phyloP scores from a whole-genome alignment of 371 early-diverging fungal genomes.

The Haplosporangium sp. region DNA sequence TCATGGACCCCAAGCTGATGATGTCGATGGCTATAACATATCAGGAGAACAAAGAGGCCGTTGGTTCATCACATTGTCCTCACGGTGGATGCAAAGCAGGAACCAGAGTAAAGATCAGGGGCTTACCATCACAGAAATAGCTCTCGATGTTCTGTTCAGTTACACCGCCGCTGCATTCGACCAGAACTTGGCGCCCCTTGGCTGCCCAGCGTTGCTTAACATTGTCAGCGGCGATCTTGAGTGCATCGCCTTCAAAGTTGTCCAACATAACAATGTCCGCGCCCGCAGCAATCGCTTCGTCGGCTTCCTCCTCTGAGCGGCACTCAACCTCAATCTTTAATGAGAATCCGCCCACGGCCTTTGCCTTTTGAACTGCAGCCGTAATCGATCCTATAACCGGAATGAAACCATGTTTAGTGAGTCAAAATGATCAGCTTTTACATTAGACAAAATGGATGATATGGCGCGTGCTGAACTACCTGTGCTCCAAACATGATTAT shows the following conservation, averaged over 20 bases:
- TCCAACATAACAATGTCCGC: constrained; percentile 97
- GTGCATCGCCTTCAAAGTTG: constrained; percentile 75
- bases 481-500: constrained; percentile 97
- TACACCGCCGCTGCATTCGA: constrained; percentile 97
- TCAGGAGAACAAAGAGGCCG: constrained; percentile 9
- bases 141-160: constrained; percentile 85
- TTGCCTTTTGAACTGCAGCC: constrained; percentile 84
- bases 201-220: constrained; percentile 81
- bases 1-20: constrained; percentile 91
- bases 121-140: constrained; percentile 85
- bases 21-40: constrained; percentile 83
- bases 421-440: background rate
- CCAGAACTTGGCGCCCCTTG: constrained; percentile 77
- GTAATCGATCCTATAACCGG: constrained; percentile 82
- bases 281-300: constrained; percentile 96
- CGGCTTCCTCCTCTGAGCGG: constrained; percentile 89
- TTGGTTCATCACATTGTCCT: no score
- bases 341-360: constrained; percentile 89
- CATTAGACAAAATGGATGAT: background rate
- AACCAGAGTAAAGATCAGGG: no score
- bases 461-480: constrained; percentile 54
- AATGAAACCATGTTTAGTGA: constrained; percentile 7
- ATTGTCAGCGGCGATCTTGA: constrained; percentile 71
- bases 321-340: constrained; percentile 98
- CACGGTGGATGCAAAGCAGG: no score